A percentile compares a stretch with the other conserved stretches of the same genome.
phyloP scores from a whole-genome alignment of 1,284 basidiomycete species.

The Chondrostereum purpureum region DNA sequence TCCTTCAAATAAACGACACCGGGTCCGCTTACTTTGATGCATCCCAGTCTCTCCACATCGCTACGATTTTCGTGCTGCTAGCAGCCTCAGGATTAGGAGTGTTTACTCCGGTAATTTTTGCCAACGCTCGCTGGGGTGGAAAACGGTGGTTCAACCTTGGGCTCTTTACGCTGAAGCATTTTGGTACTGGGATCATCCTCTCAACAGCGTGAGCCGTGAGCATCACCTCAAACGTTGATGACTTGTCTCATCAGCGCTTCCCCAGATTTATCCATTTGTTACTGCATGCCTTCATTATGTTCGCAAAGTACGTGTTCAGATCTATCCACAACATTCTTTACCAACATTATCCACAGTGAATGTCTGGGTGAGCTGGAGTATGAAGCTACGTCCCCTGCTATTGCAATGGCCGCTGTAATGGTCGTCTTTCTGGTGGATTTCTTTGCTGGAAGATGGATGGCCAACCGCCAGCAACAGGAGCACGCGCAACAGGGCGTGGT shows the following conservation, averaged over 20 bases:
- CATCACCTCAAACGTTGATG: too few species aligned
- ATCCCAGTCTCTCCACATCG: not conserved
- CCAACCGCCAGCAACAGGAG: not conserved
- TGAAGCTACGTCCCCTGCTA: slow-evolving; percentile 2
- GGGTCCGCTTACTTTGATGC: too few species aligned
- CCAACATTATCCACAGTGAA: not conserved
- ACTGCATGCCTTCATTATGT: slow-evolving; percentile 4
- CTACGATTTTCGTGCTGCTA: not conserved
- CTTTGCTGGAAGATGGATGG: slow-evolving; percentile 4
- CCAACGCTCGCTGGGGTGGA: not conserved
- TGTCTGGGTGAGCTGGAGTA: slow-evolving; percentile 3
- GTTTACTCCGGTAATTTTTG: not conserved
- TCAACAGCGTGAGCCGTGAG: slow-evolving; percentile 4
- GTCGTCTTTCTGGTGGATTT: slow-evolving; percentile 4
- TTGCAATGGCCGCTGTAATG: slow-evolving; percentile 2
- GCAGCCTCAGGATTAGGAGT: not conserved
- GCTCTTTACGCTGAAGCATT: slow-evolving; percentile 2
- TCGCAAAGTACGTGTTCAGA: slow-evolving; percentile 1
- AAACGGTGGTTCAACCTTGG: not conserved
- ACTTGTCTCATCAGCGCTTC: too few species aligned
- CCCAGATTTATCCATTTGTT: slow-evolving; percentile 4
- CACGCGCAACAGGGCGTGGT: not conserved
- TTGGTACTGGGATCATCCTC: slow-evolving; percentile 4
- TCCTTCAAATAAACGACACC: too few species aligned
- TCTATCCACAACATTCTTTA: not conserved